These are phyloP conservation scores for Medicago ruthenica DNA, from an alignment of 306 rosid species.

Conservation along the genomic window DNA sequence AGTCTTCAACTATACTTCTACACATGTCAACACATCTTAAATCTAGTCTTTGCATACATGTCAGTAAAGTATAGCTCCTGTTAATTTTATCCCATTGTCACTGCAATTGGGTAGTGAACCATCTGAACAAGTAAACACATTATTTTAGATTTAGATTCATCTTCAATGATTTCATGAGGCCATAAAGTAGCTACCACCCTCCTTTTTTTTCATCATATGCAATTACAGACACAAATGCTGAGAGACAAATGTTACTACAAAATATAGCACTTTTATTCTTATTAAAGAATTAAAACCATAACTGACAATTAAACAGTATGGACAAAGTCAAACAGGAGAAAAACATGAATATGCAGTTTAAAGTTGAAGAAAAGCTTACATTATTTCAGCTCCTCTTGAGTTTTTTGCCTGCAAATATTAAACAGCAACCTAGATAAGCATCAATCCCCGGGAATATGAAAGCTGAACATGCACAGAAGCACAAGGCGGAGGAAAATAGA, in stretches of 20 bases:
- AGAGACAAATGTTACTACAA: constrained; percentile 19
- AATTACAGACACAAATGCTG: not conserved
- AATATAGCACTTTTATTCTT: constrained; percentile 1
- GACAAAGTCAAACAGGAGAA: constrained; percentile 15
- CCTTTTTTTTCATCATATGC: not conserved
- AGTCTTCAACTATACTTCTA: not conserved
- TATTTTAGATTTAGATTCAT: no score
- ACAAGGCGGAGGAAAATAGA: constrained; percentile 16
- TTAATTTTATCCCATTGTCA: not conserved
- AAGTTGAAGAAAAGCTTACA: constrained; percentile 59
- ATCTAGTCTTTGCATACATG: not conserved
- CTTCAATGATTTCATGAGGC: not conserved
- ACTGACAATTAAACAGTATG: constrained; percentile 9
- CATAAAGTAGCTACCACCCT: constrained; percentile 1
- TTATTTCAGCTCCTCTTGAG: constrained; percentile 57
- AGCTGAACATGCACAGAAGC: constrained; percentile 9
- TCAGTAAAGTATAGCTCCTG: not conserved
- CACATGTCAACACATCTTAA: not conserved
- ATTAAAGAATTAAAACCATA: constrained; percentile 24
- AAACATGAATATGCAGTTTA: constrained; percentile 25
- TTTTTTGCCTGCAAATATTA: constrained; percentile 59
- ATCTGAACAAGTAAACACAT: constrained; percentile 5
- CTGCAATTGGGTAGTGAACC: constrained; percentile 7
- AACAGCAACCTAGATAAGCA: constrained; percentile 42
- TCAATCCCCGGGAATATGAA: constrained; percentile 33